Evolutionary conservation across 257 asterid species (phyloP).

Genomic region (Penstemon barbatus): DNA sequence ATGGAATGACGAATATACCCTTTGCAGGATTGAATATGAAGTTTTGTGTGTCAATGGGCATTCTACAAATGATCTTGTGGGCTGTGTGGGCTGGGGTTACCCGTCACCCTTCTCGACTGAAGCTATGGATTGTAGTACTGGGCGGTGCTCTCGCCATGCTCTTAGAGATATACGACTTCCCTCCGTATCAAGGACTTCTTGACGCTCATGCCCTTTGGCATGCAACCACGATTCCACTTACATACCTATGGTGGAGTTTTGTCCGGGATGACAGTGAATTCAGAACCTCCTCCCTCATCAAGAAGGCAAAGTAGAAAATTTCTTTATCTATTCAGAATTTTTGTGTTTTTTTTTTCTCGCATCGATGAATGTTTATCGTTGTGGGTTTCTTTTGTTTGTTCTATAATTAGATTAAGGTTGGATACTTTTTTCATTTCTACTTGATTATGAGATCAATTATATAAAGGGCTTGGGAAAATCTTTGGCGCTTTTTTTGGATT

Average conservation of each 20-base stretch:
- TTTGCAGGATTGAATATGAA: slow-evolving; percentile 73
- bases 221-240: slow-evolving; percentile 72
- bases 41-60: slow-evolving; percentile 61
- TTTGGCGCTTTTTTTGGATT: neutral
- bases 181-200: slow-evolving; percentile 64
- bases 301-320: slow-evolving; percentile 54
- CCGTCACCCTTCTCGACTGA: slow-evolving; percentile 68
- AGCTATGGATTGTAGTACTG: slow-evolving; percentile 64
- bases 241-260: slow-evolving; percentile 85
- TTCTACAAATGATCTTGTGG: slow-evolving; percentile 57
- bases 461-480: neutral
- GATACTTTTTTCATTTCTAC: slow-evolving; percentile 26
- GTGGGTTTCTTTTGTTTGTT: slow-evolving; percentile 49
- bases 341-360: slow-evolving; percentile 42
- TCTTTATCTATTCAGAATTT: slow-evolving; percentile 24
- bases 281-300: slow-evolving; percentile 57
- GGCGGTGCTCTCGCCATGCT: slow-evolving; percentile 69
- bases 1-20: neutral
- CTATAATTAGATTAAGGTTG: slow-evolving; percentile 26
- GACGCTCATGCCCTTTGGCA: slow-evolving; percentile 91
- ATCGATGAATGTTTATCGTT: slow-evolving; percentile 32
- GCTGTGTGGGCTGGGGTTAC: slow-evolving; percentile 72
- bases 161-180: slow-evolving; percentile 75
- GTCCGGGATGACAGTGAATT: slow-evolving; percentile 69
- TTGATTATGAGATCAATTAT: slow-evolving; percentile 6